Evolutionary conservation across 23 red algal species (phyloP).

Genomic region (Agarophyton chilense): DNA sequence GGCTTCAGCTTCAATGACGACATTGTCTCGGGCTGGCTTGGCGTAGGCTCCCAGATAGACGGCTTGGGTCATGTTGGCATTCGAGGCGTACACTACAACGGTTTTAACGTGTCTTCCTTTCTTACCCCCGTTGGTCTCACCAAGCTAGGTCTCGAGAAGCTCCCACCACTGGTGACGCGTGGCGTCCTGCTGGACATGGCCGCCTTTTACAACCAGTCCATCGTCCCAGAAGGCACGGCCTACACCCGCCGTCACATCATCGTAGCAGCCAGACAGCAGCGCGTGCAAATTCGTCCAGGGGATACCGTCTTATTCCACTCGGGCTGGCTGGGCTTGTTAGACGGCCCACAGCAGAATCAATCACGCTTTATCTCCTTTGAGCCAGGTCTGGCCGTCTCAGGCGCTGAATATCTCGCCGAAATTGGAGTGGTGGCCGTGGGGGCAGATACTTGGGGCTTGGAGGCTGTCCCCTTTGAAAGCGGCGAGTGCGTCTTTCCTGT

Average conservation of each 20-base stretch:
- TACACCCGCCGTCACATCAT: background rate
- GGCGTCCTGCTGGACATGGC: constrained; percentile 23
- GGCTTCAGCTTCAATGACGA: constrained; percentile 9
- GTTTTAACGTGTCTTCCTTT: background rate
- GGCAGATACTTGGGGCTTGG: constrained; percentile 18
- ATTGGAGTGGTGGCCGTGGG: constrained; percentile 1
- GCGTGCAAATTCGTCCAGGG: background rate
- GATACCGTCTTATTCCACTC: constrained; percentile 32
- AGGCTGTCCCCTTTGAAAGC: background rate
- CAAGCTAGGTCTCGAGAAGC: constrained; percentile 14
- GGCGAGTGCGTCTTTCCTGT: background rate
- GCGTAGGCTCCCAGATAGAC: constrained; percentile 10
- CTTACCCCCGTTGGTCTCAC: background rate
- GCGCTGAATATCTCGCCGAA: background rate
- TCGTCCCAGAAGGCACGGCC: constrained; percentile 7
- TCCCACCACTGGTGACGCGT: background rate
- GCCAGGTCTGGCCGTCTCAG: background rate
- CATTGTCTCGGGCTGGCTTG: background rate
- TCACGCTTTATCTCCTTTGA: background rate
- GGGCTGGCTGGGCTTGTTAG: background rate
- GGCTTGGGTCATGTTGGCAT: constrained; percentile 4
- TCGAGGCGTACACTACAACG: constrained; percentile 15
- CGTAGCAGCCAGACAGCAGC: background rate
- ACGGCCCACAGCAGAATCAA: background rate
- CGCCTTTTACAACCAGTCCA: background rate